Evolutionary conservation across 1,139 yeast species (phyloP), one percentile per base, ranked within the genome.

Genomic region (Kodamaea ohmeri): DNA sequence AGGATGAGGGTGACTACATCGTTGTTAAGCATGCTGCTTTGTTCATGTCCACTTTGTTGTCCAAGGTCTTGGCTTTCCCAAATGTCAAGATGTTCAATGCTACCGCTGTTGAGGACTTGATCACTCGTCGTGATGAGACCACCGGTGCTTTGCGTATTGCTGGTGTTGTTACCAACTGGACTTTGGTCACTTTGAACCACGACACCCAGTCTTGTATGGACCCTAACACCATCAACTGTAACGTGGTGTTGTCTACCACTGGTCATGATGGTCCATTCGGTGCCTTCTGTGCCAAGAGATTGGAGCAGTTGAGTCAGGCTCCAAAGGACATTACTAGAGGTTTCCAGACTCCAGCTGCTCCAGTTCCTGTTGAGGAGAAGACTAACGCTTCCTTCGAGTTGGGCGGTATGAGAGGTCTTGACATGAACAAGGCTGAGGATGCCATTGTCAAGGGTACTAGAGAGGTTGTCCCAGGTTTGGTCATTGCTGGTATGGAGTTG

Each of bases 261-360:
- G 92, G 92, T 38, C 92, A 83, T 53, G 92, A 83, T 57, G 92
- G 92, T 51, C 89, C 89, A 38, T 81, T 83, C 62, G 92, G 92
- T 43, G 90, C 90, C n/a, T 83, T 82, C 63, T 75, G 80, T 43
- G 89, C 85, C 20, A 69, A 69, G 52, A 59, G 74, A 52, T 57
- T 67, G 51, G 64, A 65, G 41, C 55, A 58, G 35, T 58, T 65
- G 44, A 59, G 60, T 14, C 57, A 56, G 41, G 55, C 60, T 15
- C 57, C 60, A 16, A 53, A 52, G 36, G 60, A 55, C 35, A 41
- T 48, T 32, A 48, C 52, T 31, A 40, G 47, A 34, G 52, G 49
- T 1, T 49, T 48, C 48, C 37, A 37, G 22, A 34, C 35, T 11
- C 42, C 42, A 25, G 65, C 62, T 22, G 30, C 30, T 14, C 55